Conservation (phyloP, 768 basidiomycete species). For the Trametes maxima region DNA sequence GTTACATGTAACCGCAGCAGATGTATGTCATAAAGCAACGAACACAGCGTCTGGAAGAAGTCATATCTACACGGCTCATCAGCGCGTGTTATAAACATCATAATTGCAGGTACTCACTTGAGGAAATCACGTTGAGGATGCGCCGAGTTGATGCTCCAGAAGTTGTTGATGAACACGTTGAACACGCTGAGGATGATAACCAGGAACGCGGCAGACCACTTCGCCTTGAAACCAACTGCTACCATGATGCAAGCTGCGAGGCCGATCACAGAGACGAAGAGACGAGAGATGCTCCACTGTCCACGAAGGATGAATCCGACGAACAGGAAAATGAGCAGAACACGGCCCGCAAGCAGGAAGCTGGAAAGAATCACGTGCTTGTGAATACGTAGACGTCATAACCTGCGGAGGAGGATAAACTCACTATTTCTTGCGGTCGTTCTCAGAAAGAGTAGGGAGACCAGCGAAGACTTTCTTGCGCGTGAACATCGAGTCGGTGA, state of each 20-base stretch:
- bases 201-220: constrained; percentile 96
- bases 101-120: constrained; percentile 68
- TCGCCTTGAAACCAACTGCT: constrained; percentile 98
- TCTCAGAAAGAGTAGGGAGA: constrained; percentile 87
- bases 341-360: constrained; percentile 95
- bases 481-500: constrained; percentile 91
- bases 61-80: constrained; percentile 69
- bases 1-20: not conserved
- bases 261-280: constrained; percentile 88
- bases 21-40: not conserved
- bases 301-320: constrained; percentile 96
- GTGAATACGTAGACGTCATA: constrained; percentile 3
- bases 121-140: constrained; percentile 98
- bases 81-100: not conserved
- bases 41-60: constrained; percentile 96
- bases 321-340: constrained; percentile 98
- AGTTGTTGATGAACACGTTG: constrained; percentile 99
- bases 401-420: constrained; percentile 2
- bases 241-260: constrained; percentile 94
- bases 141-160: constrained; percentile 90
- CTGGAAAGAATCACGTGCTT: constrained; percentile 43
- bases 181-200: constrained; percentile 89
- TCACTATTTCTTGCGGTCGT: constrained; percentile 97
- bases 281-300: constrained; percentile 82
- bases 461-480: constrained; percentile 90